Conservation (phyloP, 2,329 filamentous ascomycete species). For the Clathrospora elynae region DNA sequence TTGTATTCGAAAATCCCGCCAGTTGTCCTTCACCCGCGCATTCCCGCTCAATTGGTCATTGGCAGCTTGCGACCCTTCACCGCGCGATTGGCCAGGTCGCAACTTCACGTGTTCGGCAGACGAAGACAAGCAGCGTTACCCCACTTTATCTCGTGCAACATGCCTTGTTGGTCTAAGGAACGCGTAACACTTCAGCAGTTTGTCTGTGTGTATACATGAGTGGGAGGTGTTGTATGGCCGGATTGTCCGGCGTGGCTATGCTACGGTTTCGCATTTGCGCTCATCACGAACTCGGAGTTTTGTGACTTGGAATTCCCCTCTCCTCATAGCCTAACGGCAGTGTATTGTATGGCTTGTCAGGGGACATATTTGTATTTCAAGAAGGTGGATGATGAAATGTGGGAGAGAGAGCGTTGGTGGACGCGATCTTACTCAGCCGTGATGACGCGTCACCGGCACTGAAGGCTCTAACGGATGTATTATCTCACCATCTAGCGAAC, state of each 20-base stretch:
- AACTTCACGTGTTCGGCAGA: constrained; percentile 9
- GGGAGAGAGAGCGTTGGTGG: too few relatives aligned
- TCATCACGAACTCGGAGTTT: too few relatives aligned
- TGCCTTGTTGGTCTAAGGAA: constrained; percentile 13
- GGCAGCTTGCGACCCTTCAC: neutral
- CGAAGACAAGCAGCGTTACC: constrained; percentile 3
- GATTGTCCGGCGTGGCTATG: neutral
- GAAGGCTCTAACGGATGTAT: too few relatives aligned
- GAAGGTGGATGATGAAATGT: too few relatives aligned
- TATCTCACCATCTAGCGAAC: too few relatives aligned
- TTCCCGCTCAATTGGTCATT: constrained; percentile 10
- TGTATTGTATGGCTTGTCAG: neutral
- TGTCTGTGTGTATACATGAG: neutral
- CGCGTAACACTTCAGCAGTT: constrained; percentile 11
- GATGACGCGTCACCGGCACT: constrained; percentile 14
- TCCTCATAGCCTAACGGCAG: neutral
- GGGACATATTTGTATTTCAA: constrained; percentile 1
- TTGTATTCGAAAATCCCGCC: constrained; percentile 7
- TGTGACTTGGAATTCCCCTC: too few relatives aligned
- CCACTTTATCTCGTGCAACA: constrained; percentile 8
- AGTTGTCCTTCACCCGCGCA: constrained; percentile 4
- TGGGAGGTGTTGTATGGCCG: constrained; percentile 1
- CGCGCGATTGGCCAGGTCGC: constrained; percentile 6
- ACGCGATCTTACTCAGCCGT: constrained; percentile 4
- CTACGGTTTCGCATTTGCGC: neutral